Base-by-base conservation (phyloP, 164 flowering plant genomes). In the Echeveria elegans region DNA sequence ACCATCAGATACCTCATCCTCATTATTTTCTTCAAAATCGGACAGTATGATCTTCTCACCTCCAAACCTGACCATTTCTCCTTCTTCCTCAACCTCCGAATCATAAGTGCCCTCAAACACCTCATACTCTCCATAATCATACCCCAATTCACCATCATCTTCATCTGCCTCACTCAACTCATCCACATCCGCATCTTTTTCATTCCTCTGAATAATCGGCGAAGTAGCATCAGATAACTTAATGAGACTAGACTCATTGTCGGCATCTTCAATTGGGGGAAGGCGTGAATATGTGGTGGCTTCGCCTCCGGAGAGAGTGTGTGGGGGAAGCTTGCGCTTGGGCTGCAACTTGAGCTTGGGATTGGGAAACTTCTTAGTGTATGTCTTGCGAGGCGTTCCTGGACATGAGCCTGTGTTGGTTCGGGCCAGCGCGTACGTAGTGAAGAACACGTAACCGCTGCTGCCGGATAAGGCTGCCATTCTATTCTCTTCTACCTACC, bases 211-310 rank as follows among this genome's bases (percentile, higher is more conserved):
- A 56, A 56, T 43, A 11, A 5, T 29, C 32, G 61, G 32, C 31
- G 32, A 56, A 12, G n/a, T 23, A 10, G 19, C 32, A 56, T 56
- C 61, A 15, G 61, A 26, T 28, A 56, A 28, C 31, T 56, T 56
- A 28, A 56, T 56, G 5, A 56, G 32, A 26, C 61, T 4, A 16
- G 32, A 11, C 18, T 10, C 29, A 34, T 30, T 45, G 2, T 43
- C 23, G 69, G 74, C 79, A 66, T 85, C 90, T 5, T 86, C 85
- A 64, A 61, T 75, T 8, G 83, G 87, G 52, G 93, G 93, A 34
- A 88, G 85, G 58, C 89, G 79, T 31, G 83, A 81, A 79, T 80
- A 88, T 43, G 83, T 85, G 30, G 90, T 85, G 56, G 95, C 97
- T 29, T 86, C 86, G 31, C 73, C 80, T 47, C 81, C 86, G 32